These are phyloP conservation scores for Globisporangium carolinianum DNA, from an alignment of 352 stramenopile species.

Conservation along the genomic window DNA sequence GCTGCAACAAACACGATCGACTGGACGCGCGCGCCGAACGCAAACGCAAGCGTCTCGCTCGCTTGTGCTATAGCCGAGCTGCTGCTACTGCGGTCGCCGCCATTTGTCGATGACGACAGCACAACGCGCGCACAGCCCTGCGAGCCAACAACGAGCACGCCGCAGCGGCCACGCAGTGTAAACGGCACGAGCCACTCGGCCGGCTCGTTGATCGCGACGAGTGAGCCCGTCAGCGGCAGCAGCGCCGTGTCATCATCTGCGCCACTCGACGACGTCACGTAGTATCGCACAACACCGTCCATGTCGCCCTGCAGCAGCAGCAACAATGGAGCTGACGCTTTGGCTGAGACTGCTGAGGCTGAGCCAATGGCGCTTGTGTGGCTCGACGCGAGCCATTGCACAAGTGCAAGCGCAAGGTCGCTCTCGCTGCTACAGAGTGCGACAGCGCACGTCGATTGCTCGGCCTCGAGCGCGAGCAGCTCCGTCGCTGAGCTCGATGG, in stretches of 20 bases:
- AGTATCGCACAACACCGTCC: slow-evolving; percentile 42
- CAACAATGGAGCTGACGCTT: neutral
- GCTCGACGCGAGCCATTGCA: slow-evolving; percentile 23
- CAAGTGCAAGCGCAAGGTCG: slow-evolving; percentile 7
- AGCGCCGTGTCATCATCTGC: neutral
- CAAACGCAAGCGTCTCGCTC: slow-evolving; percentile 4
- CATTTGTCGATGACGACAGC: neutral
- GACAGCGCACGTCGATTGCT: slow-evolving; percentile 47
- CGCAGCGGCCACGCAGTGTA: neutral
- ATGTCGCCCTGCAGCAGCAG: slow-evolving; percentile 48
- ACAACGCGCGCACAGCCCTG: neutral
- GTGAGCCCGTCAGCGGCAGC: slow-evolving; percentile 1
- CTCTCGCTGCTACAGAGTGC: slow-evolving; percentile 14
- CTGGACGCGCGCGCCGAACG: slow-evolving; percentile 24
- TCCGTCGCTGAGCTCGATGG: slow-evolving; percentile 16
- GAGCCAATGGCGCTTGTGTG: neutral
- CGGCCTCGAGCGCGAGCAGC: slow-evolving; percentile 51
- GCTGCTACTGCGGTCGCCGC: neutral
- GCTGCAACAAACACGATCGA: slow-evolving; percentile 25
- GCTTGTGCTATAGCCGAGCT: neutral
- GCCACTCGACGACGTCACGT: slow-evolving; percentile 1
- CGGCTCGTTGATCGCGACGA: slow-evolving; percentile 8
- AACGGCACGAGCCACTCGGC: slow-evolving; percentile 16
- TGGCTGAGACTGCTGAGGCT: neutral
- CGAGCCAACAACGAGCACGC: slow-evolving; percentile 7